Conservation (phyloP, 23 red algal species). For the Gracilaria domingensis region DNA sequence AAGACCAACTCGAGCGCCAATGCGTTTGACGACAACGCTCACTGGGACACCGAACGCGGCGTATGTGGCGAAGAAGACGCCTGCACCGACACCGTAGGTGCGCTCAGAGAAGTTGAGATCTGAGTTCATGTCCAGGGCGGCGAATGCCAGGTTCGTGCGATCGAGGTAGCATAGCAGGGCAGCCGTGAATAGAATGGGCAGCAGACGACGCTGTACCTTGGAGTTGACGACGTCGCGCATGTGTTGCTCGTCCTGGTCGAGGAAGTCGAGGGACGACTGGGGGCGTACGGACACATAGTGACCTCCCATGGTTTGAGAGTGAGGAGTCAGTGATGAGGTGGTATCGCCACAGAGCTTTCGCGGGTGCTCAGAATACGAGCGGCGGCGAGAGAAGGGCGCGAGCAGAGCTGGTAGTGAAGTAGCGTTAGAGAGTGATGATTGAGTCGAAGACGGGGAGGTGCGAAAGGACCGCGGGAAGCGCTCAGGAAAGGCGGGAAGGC, state of each 20-base stretch:
- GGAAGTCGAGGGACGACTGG: not conserved
- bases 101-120: conserved; percentile 67
- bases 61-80: conserved; percentile 75
- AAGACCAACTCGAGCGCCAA: conserved; percentile 54
- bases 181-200: conserved; percentile 69
- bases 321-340: not conserved
- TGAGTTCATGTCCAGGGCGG: conserved; percentile 73
- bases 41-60: conserved; percentile 68
- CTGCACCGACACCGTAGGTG: conserved; percentile 63
- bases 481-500: too few species aligned
- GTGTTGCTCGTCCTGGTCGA: conserved; percentile 38
- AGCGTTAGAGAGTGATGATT: too few species aligned
- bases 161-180: conserved; percentile 76
- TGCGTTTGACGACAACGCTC: conserved; percentile 62
- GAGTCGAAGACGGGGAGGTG: too few species aligned
- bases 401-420: too few species aligned
- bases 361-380: too few species aligned
- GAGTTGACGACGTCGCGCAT: conserved; percentile 60
- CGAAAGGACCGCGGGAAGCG: too few species aligned
- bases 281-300: conserved; percentile 38
- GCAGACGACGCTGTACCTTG: conserved; percentile 62
- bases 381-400: too few species aligned
- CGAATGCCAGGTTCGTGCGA: conserved; percentile 73
- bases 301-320: conserved; percentile 12
- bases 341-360: not conserved